Conservation (phyloP, 805 yeast genomes). For the Starmerella vaccinii region DNA sequence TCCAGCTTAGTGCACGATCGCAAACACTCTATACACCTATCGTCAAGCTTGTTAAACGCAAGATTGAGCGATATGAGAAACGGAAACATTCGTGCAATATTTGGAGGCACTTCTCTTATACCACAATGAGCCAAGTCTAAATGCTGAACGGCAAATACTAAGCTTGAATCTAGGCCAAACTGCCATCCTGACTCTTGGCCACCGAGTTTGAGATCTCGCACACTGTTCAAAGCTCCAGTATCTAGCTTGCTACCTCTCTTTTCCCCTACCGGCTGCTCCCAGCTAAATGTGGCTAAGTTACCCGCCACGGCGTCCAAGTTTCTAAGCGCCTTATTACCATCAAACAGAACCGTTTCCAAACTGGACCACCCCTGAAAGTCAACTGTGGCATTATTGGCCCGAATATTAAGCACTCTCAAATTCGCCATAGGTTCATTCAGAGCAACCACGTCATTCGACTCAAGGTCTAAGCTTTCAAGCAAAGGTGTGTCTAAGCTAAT, state of each 20-base stretch:
- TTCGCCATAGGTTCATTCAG: slow-evolving; percentile 19
- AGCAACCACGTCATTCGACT: slow-evolving; percentile 15
- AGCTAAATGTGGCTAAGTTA: slow-evolving; percentile 18
- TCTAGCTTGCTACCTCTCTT: slow-evolving; percentile 7
- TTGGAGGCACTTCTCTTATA: slow-evolving; percentile 18
- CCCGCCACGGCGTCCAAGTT: slow-evolving; percentile 15
- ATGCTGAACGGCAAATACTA: slow-evolving; percentile 22
- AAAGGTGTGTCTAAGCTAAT: slow-evolving; percentile 20
- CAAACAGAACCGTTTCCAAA: slow-evolving; percentile 22
- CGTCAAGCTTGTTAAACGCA: slow-evolving; percentile 22
- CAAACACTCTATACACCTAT: slow-evolving; percentile 9
- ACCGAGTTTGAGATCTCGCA: slow-evolving; percentile 17
- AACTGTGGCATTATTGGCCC: slow-evolving; percentile 20
- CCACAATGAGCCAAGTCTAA: slow-evolving; percentile 18
- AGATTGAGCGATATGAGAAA: slow-evolving; percentile 21
- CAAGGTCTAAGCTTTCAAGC: slow-evolving; percentile 21
- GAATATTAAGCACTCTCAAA: slow-evolving; percentile 17
- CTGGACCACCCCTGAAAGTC: slow-evolving; percentile 21
- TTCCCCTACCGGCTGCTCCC: slow-evolving; percentile 15
- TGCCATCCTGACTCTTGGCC: slow-evolving; percentile 15
- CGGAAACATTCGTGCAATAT: slow-evolving; percentile 21
- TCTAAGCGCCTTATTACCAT: slow-evolving; percentile 19
- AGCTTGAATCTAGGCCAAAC: background rate
- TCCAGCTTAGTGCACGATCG: slow-evolving; percentile 16
- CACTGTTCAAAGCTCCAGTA: slow-evolving; percentile 5